Evolutionary conservation across 2,329 filamentous ascomycete species (phyloP).

Genomic region (Trichoderma lentiforme): DNA sequence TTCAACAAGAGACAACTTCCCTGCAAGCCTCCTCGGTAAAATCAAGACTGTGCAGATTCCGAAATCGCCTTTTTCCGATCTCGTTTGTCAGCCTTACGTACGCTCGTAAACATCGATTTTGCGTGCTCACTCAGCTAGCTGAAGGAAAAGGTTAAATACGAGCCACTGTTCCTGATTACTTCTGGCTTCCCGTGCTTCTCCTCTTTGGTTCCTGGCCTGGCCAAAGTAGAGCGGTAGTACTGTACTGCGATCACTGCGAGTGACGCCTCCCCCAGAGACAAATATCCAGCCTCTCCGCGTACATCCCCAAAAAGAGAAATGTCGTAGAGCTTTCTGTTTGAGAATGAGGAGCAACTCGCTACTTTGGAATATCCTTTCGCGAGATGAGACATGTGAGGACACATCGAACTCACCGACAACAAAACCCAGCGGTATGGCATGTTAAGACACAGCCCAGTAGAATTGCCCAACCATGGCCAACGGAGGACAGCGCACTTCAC

Average conservation of each 20-base stretch:
- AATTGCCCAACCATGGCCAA: not conserved
- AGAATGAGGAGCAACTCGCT: not conserved
- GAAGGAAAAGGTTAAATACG: slow-evolving; percentile 13
- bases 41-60: not conserved
- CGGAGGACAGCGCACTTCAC: not conserved
- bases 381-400: not conserved
- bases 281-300: not conserved
- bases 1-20: not conserved
- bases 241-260: not conserved
- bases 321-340: not conserved
- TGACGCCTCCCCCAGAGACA: not conserved
- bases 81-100: slow-evolving; percentile 13
- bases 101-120: slow-evolving; percentile 12
- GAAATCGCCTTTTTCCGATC: not conserved
- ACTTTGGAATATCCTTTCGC: not conserved
- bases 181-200: not conserved
- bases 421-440: not conserved
- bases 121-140: slow-evolving; percentile 10
- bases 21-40: slow-evolving; percentile 14
- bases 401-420: slow-evolving; percentile 1
- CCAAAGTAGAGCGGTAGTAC: not conserved
- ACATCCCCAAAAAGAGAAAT: not conserved
- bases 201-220: slow-evolving; percentile 10
- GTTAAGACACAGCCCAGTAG: not conserved
- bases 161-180: slow-evolving; percentile 14